Evolutionary conservation across 192 early-diverging fungal genomes (phyloP).

Genomic region (Anaeromyces robustus): DNA sequence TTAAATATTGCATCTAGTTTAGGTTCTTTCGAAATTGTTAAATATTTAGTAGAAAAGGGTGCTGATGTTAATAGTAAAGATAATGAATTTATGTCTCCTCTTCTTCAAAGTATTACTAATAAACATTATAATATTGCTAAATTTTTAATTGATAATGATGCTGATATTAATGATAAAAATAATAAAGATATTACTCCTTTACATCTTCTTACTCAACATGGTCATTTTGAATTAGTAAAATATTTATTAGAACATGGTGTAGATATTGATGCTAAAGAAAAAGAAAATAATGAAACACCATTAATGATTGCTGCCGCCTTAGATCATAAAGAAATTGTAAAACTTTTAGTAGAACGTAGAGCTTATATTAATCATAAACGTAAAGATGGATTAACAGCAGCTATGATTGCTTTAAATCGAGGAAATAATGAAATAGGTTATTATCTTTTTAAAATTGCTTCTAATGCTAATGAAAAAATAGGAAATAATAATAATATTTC

Average conservation of each 20-base stretch:
- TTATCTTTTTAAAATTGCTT: background rate
- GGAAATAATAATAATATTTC: background rate
- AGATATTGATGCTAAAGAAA: background rate
- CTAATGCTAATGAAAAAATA: background rate
- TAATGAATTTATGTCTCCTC: background rate
- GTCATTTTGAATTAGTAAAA: background rate
- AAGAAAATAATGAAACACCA: background rate
- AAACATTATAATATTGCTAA: background rate
- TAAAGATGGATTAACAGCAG: background rate
- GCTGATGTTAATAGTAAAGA: background rate
- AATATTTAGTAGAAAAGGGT: background rate
- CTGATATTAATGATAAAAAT: background rate
- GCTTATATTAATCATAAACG: background rate
- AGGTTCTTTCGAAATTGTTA: background rate
- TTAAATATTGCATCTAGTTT: background rate
- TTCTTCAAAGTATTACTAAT: background rate
- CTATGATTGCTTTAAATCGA: background rate
- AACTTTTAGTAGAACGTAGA: background rate
- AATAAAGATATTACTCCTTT: background rate
- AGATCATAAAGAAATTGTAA: background rate
- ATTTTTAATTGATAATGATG: background rate
- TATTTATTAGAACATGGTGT: background rate
- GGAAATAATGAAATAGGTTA: background rate
- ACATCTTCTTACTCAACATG: background rate
- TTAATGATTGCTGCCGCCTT: background rate